Base-by-base conservation (phyloP, 2,329 filamentous ascomycete genomes). In the Lasiodiplodia sp. region DNA sequence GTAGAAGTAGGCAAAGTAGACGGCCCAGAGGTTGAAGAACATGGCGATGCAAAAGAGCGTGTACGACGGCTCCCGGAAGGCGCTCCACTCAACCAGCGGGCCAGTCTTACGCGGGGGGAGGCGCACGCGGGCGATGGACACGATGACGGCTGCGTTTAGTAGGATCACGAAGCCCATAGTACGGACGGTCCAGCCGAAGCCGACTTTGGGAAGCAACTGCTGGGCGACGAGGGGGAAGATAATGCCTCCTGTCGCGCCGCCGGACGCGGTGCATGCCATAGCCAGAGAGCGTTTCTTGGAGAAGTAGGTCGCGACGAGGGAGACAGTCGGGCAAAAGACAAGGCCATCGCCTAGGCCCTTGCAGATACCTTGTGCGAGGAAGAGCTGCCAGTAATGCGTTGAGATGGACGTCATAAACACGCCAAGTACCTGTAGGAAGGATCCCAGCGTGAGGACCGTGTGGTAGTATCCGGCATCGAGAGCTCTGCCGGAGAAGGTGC, bases 1-100 rank as follows among this genome's bases (percentile, higher is more conserved):
- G 76, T 89, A 90, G 77, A 85, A 88, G 72, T 87, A 88, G 16
- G 83, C 82, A 66, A 88, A 83, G 71, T 87, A 88, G 4, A 87
- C 73, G 2, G 83, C 84, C 73, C 81, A 79, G 70, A 86, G 86
- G 67, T 70, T 76, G 60, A 82, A 73, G 68, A 82, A 81, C 73
- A 81, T 80, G 28, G 81, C 81, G 3, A 79, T 60, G 2, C 78
- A 74, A 71, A 84, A 85, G 8, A 85, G 74, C 0, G 82, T 72
- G 69, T 88, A 90, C 11, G 86, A 78, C 0, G 79, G 72, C 73
- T 90, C 88, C 40, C 75, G 80, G 72, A 90, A 89, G 0, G 87
- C 87, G 1, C 75, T 75, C 83, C 81, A 84, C 57, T 90, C 87
- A 7, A 89, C 77, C 25, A 87, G 67, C 0, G 83, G 82, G 0